phyloP scores from a whole-genome alignment of 2,329 filamentous ascomycete species.

The Cadophora luteo-olivacea region DNA sequence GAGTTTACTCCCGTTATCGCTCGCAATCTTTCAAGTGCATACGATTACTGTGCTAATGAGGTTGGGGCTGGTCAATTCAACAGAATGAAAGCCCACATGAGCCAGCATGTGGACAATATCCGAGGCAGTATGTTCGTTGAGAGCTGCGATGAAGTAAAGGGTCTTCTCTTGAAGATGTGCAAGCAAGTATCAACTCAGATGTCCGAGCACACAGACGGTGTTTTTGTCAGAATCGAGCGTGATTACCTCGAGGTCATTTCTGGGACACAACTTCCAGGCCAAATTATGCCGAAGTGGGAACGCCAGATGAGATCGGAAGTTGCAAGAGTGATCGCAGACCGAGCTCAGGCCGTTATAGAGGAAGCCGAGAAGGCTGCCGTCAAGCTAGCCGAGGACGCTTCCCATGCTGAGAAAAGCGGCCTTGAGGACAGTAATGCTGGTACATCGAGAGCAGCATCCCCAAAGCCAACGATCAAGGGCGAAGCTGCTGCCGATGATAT shows the following conservation, averaged over 20 bases:
- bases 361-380: not conserved
- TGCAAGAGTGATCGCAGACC: slow-evolving; percentile 23
- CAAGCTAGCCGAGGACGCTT: slow-evolving; percentile 7
- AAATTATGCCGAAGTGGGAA: slow-evolving; percentile 41
- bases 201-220: slow-evolving; percentile 41
- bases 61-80: slow-evolving; percentile 52
- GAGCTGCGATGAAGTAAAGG: slow-evolving; percentile 51
- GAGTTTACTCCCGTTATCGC: slow-evolving; percentile 58
- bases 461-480: not conserved
- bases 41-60: slow-evolving; percentile 53
- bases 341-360: slow-evolving; percentile 3
- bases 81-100: slow-evolving; percentile 61
- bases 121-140: slow-evolving; percentile 57
- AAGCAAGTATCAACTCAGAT: slow-evolving; percentile 37
- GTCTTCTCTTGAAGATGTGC: slow-evolving; percentile 49
- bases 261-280: slow-evolving; percentile 36
- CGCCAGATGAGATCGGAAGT: slow-evolving; percentile 40
- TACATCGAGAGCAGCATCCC: not conserved
- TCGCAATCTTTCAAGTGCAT: slow-evolving; percentile 53
- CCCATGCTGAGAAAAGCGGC: not conserved
- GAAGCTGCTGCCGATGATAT: slow-evolving; percentile 13
- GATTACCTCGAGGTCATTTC: slow-evolving; percentile 45
- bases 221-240: slow-evolving; percentile 42
- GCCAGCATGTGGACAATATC: slow-evolving; percentile 48
- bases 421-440: not conserved